Evolutionary conservation across 495 filamentous ascomycete species (phyloP), one percentile per base, ranked within the genome.

Genomic region (Penicillium coffeae): DNA sequence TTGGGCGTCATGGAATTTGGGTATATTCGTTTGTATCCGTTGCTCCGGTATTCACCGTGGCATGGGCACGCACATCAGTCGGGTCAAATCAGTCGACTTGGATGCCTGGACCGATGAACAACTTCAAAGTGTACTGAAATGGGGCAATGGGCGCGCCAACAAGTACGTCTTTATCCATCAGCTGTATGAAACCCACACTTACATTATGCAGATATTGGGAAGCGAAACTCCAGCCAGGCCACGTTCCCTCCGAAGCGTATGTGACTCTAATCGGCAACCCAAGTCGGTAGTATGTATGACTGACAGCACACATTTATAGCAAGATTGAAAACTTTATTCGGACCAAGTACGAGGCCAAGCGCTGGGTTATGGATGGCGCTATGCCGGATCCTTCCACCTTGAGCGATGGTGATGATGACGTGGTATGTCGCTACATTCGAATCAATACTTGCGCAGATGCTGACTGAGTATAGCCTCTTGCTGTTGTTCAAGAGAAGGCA

Each of bases 301-400:
- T 56, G 33, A 59, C 33, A 13, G 15, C 2, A 9, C 13, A 7
- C 12, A 38, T 38, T 5, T 18, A 48, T 39, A 85, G 82, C 37
- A 98, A 98, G 74, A 97, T 98, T 53, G 93, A 97, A 76, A 98
- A 96, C 69, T 98, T 98, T 56, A 96, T 98, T 52, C 82, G 94
- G 36, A 98, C 93, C 30, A 98, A 98, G 68, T 98, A 98, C 66
- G 93, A 98, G 59, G 85, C 89, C 8, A 97, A 95, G 75, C 77
- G 94, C 69, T 98, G 93, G 93, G 88, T 90, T 2, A 96, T 96
- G 92, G 94, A 98, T 48, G 93, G 94, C 2, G 80, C 78, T 9
- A 90, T 96, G 69, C 94, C 94, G 8, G 89, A 96, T 59, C 94
- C 94, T 18, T 75, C 86, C 0, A 89, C 84, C n/a, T 68, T 98